These are phyloP conservation scores for Juncus inflexus DNA, from an alignment of 176 grass and related monocot species.

Conservation along the genomic window DNA sequence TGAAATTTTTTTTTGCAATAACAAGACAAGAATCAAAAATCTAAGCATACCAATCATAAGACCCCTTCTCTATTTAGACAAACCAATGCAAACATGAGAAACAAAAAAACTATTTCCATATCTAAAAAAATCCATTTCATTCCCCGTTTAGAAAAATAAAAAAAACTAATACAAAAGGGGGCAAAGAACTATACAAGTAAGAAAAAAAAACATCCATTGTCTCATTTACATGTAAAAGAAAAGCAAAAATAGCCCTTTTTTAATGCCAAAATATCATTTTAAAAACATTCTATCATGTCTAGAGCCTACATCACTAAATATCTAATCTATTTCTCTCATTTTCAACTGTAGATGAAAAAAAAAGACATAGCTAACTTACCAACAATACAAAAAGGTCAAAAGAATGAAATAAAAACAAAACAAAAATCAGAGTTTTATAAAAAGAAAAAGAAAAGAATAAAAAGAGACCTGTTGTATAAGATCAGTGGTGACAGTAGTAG, in stretches of 20 bases:
- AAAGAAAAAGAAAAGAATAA: constrained; percentile 16
- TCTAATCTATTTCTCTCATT: neutral
- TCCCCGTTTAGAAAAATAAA: constrained; percentile 25
- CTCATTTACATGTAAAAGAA: constrained; percentile 10
- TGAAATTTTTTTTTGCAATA: no score
- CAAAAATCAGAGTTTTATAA: neutral
- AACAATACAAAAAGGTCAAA: constrained; percentile 9
- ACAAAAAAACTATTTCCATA: neutral
- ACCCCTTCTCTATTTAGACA: neutral
- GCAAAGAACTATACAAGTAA: neutral
- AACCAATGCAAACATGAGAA: constrained; percentile 1
- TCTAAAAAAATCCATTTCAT: neutral
- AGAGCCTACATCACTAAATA: neutral
- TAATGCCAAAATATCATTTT: constrained; percentile 5
- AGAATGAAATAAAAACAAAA: neutral
- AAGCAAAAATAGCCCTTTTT: constrained; percentile 14
- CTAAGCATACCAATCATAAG: no score
- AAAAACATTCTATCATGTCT: constrained; percentile 8
- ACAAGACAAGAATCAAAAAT: no score
- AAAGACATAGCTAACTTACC: constrained; percentile 19
- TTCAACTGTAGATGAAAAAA: constrained; percentile 12
- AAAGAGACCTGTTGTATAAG: constrained; percentile 81
- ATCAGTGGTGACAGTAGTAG: constrained; percentile 79
- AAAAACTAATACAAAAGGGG: constrained; percentile 20
- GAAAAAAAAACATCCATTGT: constrained; percentile 9